Conservation (phyloP, 768 basidiomycete genomes). For the Tylopilus felleus region DNA sequence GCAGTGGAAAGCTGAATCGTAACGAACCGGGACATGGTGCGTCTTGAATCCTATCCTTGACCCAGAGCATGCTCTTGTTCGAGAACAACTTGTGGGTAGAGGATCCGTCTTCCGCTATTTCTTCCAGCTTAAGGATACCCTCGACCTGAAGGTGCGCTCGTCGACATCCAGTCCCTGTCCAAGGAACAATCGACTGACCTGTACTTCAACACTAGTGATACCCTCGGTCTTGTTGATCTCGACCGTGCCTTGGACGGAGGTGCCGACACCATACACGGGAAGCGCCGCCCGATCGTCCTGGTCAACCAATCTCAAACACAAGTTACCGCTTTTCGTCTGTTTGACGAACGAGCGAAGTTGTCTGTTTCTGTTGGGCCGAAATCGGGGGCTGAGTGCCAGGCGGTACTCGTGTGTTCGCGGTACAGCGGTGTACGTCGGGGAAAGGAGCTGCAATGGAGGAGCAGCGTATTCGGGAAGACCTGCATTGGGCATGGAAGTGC, state of each 20-base stretch:
- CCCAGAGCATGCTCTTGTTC: constrained; percentile 56
- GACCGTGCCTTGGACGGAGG: constrained; percentile 52
- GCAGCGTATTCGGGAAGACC: constrained; percentile 50
- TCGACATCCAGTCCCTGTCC: background rate
- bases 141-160: constrained; percentile 44
- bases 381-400: constrained; percentile 43
- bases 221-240: constrained; percentile 54
- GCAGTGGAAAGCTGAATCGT: constrained; percentile 54
- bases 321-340: constrained; percentile 51
- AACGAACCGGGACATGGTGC: constrained; percentile 50
- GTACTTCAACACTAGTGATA: constrained; percentile 59
- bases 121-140: constrained; percentile 54
- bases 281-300: constrained; percentile 49
- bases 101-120: constrained; percentile 66
- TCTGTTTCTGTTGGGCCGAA: constrained; percentile 35
- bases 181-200: constrained; percentile 37
- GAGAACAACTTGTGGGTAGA: constrained; percentile 50
- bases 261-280: constrained; percentile 57
- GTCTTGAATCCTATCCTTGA: constrained; percentile 39
- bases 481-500: constrained; percentile 48
- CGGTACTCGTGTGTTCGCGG: constrained; percentile 53
- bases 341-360: constrained; percentile 54
- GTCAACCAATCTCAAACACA: constrained; percentile 47
- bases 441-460: constrained; percentile 35
- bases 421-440: constrained; percentile 52